Percentiles rank a stretch among this genome's conserved stretches.
phyloP scores from a whole-genome alignment of 495 filamentous ascomycete species.

The Podospora tetraspora region DNA sequence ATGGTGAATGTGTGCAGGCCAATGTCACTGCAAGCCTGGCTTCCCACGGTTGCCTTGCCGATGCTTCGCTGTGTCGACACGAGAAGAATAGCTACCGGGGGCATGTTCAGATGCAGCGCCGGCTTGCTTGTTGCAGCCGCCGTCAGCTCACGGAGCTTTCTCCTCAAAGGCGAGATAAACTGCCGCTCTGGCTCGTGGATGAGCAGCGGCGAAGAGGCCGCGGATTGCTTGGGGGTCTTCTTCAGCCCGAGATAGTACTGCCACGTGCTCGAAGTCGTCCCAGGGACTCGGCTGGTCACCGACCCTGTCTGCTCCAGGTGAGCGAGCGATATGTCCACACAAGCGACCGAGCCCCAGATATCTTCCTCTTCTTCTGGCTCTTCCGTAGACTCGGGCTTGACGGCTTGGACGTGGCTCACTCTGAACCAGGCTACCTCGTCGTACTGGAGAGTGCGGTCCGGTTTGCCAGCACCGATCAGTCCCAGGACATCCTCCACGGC shows the following conservation, averaged over 20 bases:
- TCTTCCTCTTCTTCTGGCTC: conserved; percentile 51
- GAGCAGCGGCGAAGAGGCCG: conserved; percentile 36
- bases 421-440: conserved; percentile 86
- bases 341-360: conserved; percentile 75
- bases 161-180: conserved; percentile 61
- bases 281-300: conserved; percentile 69
- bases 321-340: conserved; percentile 76
- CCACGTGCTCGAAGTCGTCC: conserved; percentile 69
- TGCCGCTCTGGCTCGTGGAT: conserved; percentile 38
- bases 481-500: conserved; percentile 59
- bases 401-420: conserved; percentile 62
- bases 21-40: conserved; percentile 75
- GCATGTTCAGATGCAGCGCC: conserved; percentile 78
- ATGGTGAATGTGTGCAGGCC: conserved; percentile 86
- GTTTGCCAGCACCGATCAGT: conserved; percentile 34
- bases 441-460: conserved; percentile 29
- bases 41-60: conserved; percentile 74
- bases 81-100: conserved; percentile 80
- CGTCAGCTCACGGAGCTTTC: conserved; percentile 77
- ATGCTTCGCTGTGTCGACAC: conserved; percentile 87
- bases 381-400: conserved; percentile 50
- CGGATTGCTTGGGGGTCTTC: conserved; percentile 40
- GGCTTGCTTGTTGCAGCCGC: conserved; percentile 82
- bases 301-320: conserved; percentile 85
- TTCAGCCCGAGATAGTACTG: conserved; percentile 77